These are phyloP conservation scores for Cucurbitaria berberidis DNA, from an alignment of 2,329 filamentous ascomycete species.

Conservation along the genomic window DNA sequence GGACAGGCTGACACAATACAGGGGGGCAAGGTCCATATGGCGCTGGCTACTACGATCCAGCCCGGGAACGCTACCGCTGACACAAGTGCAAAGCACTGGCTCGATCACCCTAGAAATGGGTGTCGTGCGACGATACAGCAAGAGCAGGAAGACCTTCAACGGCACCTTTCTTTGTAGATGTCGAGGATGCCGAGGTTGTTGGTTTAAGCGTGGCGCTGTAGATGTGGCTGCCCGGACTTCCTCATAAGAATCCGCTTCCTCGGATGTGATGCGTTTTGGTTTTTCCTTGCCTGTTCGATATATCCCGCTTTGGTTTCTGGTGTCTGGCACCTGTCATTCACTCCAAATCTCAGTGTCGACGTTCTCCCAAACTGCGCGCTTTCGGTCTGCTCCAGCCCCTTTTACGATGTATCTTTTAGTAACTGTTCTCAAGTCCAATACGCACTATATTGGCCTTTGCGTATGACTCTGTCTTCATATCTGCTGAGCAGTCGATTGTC, in stretches of 20 bases:
- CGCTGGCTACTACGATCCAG: conserved; percentile 32
- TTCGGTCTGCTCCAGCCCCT: background rate
- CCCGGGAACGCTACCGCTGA: conserved; percentile 27
- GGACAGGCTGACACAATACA: conserved; percentile 7
- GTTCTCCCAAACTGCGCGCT: background rate
- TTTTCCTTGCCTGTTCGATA: background rate
- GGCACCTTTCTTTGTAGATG: conserved; percentile 27
- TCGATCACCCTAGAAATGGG: too few relatives aligned
- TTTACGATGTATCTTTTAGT: background rate
- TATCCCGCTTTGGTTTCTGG: background rate
- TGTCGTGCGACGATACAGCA: background rate
- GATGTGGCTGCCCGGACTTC: conserved; percentile 10
- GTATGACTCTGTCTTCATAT: background rate
- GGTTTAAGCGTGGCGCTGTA: conserved; percentile 4
- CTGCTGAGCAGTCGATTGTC: background rate
- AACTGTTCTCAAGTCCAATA: background rate
- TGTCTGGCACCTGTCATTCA: background rate
- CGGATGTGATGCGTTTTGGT: background rate
- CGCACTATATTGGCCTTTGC: background rate
- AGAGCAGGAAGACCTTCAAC: background rate
- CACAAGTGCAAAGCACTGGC: background rate
- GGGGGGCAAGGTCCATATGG: conserved; percentile 4
- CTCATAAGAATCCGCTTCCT: conserved; percentile 11
- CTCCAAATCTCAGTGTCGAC: background rate
- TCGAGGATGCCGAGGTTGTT: conserved; percentile 8